Evolutionary conservation across 495 filamentous ascomycete genomes (phyloP).

Genomic region (Aspergillus ellipticus): DNA sequence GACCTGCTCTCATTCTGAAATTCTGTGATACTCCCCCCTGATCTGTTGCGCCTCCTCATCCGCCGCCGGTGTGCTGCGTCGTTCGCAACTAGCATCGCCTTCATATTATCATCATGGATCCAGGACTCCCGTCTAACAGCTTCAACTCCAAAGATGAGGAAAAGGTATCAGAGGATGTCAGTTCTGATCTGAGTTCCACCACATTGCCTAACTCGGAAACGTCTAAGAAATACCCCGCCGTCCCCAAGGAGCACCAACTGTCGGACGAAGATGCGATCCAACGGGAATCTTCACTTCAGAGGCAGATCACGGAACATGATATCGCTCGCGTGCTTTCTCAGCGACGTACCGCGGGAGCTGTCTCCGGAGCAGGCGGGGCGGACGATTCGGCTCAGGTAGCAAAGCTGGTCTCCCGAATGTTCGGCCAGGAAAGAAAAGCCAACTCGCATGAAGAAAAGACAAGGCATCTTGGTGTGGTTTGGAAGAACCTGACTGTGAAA

Average conservation of each 20-base stretch:
- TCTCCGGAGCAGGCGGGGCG: conserved; percentile 34
- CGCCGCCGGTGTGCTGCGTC: background rate
- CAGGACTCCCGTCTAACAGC: background rate
- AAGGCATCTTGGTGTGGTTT: conserved; percentile 55
- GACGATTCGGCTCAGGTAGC: conserved; percentile 54
- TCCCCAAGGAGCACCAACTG: background rate
- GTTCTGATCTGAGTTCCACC: background rate
- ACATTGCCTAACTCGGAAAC: background rate
- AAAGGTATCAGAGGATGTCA: background rate
- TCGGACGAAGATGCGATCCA: background rate
- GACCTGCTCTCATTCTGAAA: background rate
- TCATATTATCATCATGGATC: background rate
- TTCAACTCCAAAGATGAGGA: background rate
- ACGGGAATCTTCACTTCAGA: background rate
- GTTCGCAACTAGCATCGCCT: background rate
- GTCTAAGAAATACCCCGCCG: background rate
- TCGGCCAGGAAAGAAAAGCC: conserved; percentile 55
- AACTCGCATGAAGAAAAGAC: conserved; percentile 64
- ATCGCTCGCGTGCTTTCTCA: conserved; percentile 48
- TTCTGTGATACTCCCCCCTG: background rate
- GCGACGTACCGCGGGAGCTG: conserved; percentile 40
- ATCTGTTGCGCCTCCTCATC: too few relatives aligned
- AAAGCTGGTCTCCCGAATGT: conserved; percentile 61
- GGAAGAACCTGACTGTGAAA: conserved; percentile 61
- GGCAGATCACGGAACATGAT: conserved; percentile 44